These are phyloP conservation scores for Podila epigama DNA, from an alignment of 192 early-diverging fungal genomes.

Conservation along the genomic window DNA sequence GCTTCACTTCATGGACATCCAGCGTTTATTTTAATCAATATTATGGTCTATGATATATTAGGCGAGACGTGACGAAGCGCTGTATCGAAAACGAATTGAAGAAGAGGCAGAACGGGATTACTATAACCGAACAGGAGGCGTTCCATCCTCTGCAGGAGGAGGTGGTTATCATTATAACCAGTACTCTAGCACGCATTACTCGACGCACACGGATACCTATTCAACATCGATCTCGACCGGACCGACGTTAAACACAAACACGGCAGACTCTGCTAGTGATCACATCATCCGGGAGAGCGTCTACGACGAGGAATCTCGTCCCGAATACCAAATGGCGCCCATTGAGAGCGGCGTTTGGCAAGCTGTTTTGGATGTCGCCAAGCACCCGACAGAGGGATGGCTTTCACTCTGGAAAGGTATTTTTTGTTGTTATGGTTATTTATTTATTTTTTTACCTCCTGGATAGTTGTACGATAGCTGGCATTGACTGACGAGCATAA, in stretches of 20 bases:
- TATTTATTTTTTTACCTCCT: too few relatives aligned
- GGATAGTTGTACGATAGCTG: neutral
- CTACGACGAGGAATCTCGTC: constrained; percentile 61
- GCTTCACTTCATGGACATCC: too few relatives aligned
- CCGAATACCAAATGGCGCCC: constrained; percentile 69
- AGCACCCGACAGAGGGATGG: constrained; percentile 74
- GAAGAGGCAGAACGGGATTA: constrained; percentile 31
- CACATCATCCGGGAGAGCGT: constrained; percentile 61
- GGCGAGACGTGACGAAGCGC: constrained; percentile 23
- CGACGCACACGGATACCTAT: neutral
- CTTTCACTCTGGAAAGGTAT: constrained; percentile 63
- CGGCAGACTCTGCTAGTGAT: constrained; percentile 31
- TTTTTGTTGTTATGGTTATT: neutral
- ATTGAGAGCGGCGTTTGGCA: constrained; percentile 68
- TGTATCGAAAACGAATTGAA: constrained; percentile 4
- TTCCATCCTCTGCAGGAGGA: constrained; percentile 11
- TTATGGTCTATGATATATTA: neutral
- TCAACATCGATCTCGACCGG: neutral
- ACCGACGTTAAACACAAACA: neutral
- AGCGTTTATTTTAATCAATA: neutral
- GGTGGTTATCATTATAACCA: constrained; percentile 25
- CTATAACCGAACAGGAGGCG: constrained; percentile 24
- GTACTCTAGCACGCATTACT: neutral
- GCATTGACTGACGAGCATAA: constrained; percentile 53
- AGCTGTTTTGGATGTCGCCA: constrained; percentile 60